These are phyloP conservation scores for Beauveria brongniartii DNA, from an alignment of 2,329 filamentous ascomycete genomes.

Conservation along the genomic window DNA sequence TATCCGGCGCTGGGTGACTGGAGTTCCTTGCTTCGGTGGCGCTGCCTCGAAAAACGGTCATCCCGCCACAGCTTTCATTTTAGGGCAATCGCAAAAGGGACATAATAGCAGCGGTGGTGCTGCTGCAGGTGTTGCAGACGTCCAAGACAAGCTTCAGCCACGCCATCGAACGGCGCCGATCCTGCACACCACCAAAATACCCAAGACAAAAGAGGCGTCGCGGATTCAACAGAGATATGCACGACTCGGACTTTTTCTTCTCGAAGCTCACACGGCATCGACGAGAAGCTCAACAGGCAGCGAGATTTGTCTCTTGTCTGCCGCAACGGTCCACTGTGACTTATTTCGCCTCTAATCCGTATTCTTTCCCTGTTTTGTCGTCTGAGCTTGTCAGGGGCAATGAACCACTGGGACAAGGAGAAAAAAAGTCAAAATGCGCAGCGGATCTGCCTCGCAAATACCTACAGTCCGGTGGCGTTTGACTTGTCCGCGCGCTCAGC, in stretches of 20 bases:
- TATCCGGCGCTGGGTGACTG: neutral
- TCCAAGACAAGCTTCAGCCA: neutral
- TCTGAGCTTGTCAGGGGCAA: neutral
- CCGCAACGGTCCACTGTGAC: neutral
- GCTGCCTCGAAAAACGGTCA: neutral
- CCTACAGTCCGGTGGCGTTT: neutral
- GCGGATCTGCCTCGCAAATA: neutral
- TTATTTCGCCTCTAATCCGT: neutral
- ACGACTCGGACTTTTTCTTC: neutral
- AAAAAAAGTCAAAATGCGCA: slow-evolving; percentile 1
- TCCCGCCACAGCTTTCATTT: neutral
- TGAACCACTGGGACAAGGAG: neutral
- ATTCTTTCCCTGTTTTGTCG: neutral
- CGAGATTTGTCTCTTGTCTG: too few species aligned
- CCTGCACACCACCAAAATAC: neutral
- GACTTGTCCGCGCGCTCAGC: slow-evolving; percentile 1
- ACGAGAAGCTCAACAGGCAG: neutral
- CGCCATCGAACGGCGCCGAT: neutral
- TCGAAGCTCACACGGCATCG: neutral
- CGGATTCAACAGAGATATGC: neutral
- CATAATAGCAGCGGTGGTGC: too few species aligned
- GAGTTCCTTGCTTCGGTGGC: neutral
- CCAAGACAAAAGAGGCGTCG: too few species aligned
- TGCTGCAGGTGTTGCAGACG: neutral
- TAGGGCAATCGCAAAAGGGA: too few species aligned